A percentile compares a stretch with the other conserved stretches of the same genome.
phyloP scores from a whole-genome alignment of 139 green algal species.

The Microglena sp. region DNA sequence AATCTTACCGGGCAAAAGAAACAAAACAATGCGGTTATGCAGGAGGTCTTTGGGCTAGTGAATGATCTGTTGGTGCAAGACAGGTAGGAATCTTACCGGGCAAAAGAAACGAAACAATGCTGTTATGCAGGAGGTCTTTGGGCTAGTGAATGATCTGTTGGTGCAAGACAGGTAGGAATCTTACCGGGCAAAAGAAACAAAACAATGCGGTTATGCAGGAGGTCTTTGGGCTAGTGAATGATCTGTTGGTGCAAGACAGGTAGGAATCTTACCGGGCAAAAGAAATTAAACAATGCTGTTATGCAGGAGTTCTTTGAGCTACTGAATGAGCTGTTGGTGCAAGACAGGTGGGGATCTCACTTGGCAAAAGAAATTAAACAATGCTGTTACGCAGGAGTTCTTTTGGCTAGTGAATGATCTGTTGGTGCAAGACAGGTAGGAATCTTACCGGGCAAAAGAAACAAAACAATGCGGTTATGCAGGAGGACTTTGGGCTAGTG shows the following conservation, averaged over 20 bases:
- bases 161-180: conserved; percentile 14
- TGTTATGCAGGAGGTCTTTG: conserved; percentile 96
- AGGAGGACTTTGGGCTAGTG: too few relatives aligned
- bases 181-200: too few relatives aligned
- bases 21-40: conserved; percentile 94
- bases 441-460: too few relatives aligned
- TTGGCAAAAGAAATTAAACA: too few relatives aligned
- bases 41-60: conserved; percentile 90
- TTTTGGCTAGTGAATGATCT: too few relatives aligned
- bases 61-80: conserved; percentile 63
- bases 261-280: background rate
- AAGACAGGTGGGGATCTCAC: too few relatives aligned
- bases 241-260: conserved; percentile 49
- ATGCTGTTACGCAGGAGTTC: too few relatives aligned
- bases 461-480: too few relatives aligned
- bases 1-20: background rate
- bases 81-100: conserved; percentile 1
- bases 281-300: too few relatives aligned
- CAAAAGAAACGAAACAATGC: conserved; percentile 93
- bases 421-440: too few relatives aligned
- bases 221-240: conserved; percentile 84
- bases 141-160: conserved; percentile 76
- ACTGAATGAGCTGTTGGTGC: too few relatives aligned
- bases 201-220: conserved; percentile 98
- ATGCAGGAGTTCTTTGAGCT: too few relatives aligned